phyloP scores from a whole-genome alignment of 139 green algal species.

The Coelastrella sp. region DNA sequence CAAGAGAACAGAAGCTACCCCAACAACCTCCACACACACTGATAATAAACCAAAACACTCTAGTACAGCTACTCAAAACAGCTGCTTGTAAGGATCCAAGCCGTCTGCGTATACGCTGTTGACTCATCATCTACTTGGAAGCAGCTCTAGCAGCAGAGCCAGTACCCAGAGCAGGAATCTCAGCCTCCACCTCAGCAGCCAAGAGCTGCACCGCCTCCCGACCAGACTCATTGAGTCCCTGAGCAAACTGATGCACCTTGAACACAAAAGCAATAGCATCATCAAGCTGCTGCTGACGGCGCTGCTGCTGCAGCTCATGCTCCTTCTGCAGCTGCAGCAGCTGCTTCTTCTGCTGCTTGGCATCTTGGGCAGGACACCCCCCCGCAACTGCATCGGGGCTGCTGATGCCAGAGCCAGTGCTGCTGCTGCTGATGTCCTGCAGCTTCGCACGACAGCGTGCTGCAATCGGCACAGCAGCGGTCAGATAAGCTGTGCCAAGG shows the following conservation, averaged over 20 bases:
- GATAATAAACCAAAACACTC: too few species aligned
- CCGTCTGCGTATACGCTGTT: too few species aligned
- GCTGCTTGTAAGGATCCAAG: too few species aligned
- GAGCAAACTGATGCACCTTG: constrained; percentile 46
- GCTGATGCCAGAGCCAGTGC: background rate
- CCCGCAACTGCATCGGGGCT: background rate
- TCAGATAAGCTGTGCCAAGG: background rate
- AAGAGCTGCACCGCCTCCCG: background rate
- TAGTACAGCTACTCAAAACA: too few species aligned
- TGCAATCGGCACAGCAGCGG: background rate
- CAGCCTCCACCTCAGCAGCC: constrained; percentile 1
- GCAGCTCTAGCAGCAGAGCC: too few species aligned
- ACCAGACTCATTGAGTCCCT: constrained; percentile 7
- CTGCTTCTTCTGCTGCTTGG: constrained; percentile 46
- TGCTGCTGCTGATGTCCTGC: too few species aligned
- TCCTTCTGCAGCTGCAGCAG: constrained; percentile 1
- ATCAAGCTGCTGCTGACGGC: constrained; percentile 28
- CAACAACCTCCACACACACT: too few species aligned
- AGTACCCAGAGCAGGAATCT: too few species aligned
- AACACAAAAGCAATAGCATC: constrained; percentile 34
- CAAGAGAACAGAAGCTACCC: too few species aligned
- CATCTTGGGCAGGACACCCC: background rate
- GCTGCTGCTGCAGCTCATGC: background rate
- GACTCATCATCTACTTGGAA: too few species aligned
- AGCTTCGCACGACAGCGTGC: background rate